Conservation (phyloP, 2,329 filamentous ascomycete species). For the Emergomyces pasteurianus region DNA sequence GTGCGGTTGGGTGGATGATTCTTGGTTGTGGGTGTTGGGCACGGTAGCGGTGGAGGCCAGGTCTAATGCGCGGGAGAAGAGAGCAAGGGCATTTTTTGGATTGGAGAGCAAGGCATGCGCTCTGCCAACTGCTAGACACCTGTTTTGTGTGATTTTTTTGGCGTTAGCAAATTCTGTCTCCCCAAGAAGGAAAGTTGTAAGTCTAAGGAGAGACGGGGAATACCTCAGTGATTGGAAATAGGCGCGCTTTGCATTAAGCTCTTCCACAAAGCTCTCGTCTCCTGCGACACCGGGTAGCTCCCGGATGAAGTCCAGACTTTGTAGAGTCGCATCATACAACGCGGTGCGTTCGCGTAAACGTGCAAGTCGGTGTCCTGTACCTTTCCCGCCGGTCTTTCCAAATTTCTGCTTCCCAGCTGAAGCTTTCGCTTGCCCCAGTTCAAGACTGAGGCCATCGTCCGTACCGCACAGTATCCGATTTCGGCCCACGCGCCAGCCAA, state of each 20-base stretch:
- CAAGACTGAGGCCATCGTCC: constrained; percentile 59
- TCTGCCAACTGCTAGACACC: constrained; percentile 71
- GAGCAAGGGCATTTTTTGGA: constrained; percentile 68
- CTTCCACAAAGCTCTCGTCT: constrained; percentile 61
- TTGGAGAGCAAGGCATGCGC: constrained; percentile 67
- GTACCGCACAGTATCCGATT: constrained; percentile 81
- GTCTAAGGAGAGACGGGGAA: neutral
- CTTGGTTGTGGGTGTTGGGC: constrained; percentile 31
- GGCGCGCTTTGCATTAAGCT: constrained; percentile 63
- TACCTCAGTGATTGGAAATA: constrained; percentile 89
- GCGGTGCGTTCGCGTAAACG: constrained; percentile 77
- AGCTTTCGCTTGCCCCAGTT: constrained; percentile 30
- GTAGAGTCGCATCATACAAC: constrained; percentile 79
- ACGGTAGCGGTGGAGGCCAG: constrained; percentile 44
- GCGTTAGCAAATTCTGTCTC: constrained; percentile 6
- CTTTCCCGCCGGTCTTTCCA: constrained; percentile 47
- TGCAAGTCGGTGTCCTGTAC: constrained; percentile 62
- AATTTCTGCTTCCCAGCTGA: constrained; percentile 35
- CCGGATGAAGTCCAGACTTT: constrained; percentile 81
- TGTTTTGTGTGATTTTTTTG: constrained; percentile 24
- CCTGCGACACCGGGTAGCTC: constrained; percentile 83
- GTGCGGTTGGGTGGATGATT: constrained; percentile 27
- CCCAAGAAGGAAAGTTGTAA: neutral
- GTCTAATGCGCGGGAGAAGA: constrained; percentile 60
- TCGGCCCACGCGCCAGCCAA: constrained; percentile 88